These are phyloP conservation scores for Arctostaphylos glauca DNA, from an alignment of 148 eudicot genomes.

Conservation along the genomic window DNA sequence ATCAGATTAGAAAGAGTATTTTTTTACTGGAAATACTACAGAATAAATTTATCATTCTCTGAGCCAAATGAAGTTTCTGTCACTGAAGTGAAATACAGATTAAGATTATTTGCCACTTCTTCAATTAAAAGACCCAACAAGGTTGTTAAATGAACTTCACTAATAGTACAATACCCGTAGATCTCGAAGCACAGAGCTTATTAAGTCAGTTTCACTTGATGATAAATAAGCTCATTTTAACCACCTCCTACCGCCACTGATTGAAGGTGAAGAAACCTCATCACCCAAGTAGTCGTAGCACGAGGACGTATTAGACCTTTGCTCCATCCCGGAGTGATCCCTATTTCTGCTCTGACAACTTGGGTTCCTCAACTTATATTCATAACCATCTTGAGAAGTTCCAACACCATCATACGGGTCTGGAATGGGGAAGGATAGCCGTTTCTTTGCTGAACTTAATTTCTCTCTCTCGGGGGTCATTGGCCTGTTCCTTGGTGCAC, in stretches of 20 bases:
- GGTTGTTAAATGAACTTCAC: neutral
- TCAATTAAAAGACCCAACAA: neutral
- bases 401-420: constrained; percentile 14
- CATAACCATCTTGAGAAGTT: neutral
- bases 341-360: neutral
- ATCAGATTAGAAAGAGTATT: neutral
- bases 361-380: constrained; percentile 13
- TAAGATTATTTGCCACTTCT: neutral
- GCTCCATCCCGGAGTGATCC: neutral
- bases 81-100: neutral
- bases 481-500: constrained; percentile 61
- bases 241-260: constrained; percentile 22
- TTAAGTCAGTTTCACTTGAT: neutral
- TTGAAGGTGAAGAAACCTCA: constrained; percentile 34
- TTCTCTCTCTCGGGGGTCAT: constrained; percentile 46
- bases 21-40: neutral
- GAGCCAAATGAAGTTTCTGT: neutral
- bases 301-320: constrained; percentile 7
- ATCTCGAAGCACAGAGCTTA: neutral
- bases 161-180: neutral
- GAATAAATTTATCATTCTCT: neutral
- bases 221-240: constrained; percentile 2
- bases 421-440: constrained; percentile 39
- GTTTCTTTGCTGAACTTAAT: constrained; percentile 42
- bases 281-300: constrained; percentile 8